phyloP scores from a whole-genome alignment of 768 basidiomycete species.

The Auricularia sp. region DNA sequence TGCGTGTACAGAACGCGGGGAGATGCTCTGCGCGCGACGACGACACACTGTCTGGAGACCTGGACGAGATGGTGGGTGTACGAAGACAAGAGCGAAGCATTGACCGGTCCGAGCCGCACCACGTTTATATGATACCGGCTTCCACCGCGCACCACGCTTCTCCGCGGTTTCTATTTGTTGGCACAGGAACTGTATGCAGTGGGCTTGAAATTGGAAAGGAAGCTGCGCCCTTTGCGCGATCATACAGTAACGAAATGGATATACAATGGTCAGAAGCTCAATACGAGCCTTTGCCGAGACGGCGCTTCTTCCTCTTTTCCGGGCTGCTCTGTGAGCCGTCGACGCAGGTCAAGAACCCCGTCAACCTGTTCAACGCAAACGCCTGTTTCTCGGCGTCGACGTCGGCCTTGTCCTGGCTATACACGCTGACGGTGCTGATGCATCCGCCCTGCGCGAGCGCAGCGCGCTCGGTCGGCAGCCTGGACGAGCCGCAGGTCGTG shows the following conservation, averaged over 20 bases:
- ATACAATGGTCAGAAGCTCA: no score
- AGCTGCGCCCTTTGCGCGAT: conserved; percentile 18
- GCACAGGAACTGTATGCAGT: not conserved
- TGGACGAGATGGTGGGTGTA: no score
- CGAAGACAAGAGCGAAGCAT: no score
- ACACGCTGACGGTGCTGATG: conserved; percentile 37
- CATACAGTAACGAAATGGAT: not conserved
- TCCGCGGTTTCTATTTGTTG: not conserved
- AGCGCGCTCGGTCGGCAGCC: conserved; percentile 33
- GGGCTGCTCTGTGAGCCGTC: not conserved
- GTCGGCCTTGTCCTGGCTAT: conserved; percentile 36
- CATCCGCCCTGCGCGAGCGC: conserved; percentile 30
- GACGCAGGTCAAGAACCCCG: not conserved
- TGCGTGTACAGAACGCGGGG: no score
- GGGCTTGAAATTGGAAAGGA: conserved; percentile 36
- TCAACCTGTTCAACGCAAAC: conserved; percentile 16
- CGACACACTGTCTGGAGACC: no score
- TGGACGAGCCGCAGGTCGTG: conserved; percentile 32
- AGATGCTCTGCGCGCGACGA: no score
- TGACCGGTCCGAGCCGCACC: no score
- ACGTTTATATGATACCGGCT: not conserved
- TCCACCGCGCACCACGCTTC: not conserved
- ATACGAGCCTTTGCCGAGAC: no score
- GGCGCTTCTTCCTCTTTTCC: no score
- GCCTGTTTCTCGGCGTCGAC: conserved; percentile 31